Conservation (phyloP, 352 stramenopile genomes). For the Globisporangium okanoganense region DNA sequence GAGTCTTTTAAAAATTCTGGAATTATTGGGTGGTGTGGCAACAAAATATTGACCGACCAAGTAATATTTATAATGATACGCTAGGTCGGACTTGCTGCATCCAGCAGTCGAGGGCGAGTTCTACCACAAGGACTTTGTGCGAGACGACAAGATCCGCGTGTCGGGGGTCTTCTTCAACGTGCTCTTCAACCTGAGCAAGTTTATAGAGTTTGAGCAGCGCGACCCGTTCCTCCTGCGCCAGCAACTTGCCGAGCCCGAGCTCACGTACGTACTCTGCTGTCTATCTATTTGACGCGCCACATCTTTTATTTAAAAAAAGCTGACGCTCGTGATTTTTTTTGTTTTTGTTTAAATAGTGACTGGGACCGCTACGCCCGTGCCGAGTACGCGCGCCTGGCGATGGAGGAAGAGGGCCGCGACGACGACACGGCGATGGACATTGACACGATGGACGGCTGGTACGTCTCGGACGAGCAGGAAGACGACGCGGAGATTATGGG, state of each 20-base stretch:
- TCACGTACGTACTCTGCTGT: conserved; percentile 53
- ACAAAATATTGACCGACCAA: conserved; percentile 1
- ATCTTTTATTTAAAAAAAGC: not conserved
- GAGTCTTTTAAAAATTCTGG: conserved; percentile 35
- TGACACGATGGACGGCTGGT: conserved; percentile 88
- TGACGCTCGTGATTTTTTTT: not conserved
- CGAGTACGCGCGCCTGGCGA: conserved; percentile 96
- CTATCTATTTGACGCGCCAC: not conserved
- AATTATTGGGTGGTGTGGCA: not conserved
- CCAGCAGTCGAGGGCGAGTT: conserved; percentile 77
- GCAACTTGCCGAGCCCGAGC: conserved; percentile 83
- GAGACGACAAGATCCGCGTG: conserved; percentile 87
- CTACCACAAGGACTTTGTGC: conserved; percentile 71
- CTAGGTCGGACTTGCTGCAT: conserved; percentile 74
- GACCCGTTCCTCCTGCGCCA: conserved; percentile 97
- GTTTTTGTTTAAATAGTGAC: conserved; percentile 50
- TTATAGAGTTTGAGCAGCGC: conserved; percentile 97
- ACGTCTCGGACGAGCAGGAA: conserved; percentile 80
- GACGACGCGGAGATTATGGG: conserved; percentile 56
- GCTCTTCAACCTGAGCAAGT: conserved; percentile 99
- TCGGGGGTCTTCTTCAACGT: conserved; percentile 98
- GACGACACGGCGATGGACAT: conserved; percentile 88
- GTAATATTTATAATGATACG: not conserved
- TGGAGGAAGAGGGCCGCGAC: conserved; percentile 95
- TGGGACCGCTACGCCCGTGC: conserved; percentile 97